Evolutionary conservation across 768 basidiomycete genomes (phyloP).

Genomic region (Mycena albidolilacea): DNA sequence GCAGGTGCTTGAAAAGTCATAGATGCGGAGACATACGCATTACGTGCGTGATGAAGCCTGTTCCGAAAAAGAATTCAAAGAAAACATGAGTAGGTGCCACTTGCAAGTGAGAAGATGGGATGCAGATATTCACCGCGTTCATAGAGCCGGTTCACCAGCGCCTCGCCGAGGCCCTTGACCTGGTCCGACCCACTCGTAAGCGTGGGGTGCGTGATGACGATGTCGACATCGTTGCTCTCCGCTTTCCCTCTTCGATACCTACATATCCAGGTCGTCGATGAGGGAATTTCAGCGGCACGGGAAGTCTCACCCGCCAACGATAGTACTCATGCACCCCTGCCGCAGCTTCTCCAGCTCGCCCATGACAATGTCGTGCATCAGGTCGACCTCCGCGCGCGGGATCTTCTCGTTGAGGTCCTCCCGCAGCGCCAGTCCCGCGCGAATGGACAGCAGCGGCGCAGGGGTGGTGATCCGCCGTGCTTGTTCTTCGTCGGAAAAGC

Average conservation of each 20-base stretch:
- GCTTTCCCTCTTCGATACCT: constrained; percentile 91
- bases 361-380: constrained; percentile 80
- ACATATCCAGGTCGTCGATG: neutral
- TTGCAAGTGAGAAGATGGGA: neutral
- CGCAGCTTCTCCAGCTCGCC: constrained; percentile 74
- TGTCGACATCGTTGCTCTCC: constrained; percentile 89
- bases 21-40: constrained; percentile 71
- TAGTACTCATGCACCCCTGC: constrained; percentile 78
- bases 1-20: neutral
- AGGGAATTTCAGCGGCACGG: neutral
- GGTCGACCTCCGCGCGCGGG: constrained; percentile 81
- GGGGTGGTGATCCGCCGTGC: constrained; percentile 33
- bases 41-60: constrained; percentile 86
- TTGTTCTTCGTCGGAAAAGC: constrained; percentile 33
- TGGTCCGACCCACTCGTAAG: constrained; percentile 55
- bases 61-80: neutral
- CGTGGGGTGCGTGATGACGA: constrained; percentile 83
- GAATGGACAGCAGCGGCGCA: constrained; percentile 59
- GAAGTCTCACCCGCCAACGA: constrained; percentile 82
- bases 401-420: constrained; percentile 72
- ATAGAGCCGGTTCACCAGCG: constrained; percentile 70
- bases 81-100: neutral
- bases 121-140: constrained; percentile 61
- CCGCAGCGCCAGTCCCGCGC: constrained; percentile 71
- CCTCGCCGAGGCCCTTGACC: constrained; percentile 75